A percentile compares a stretch with the other conserved stretches of the same genome.
Evolutionary conservation across 176 grass and related monocot genomes (phyloP).

Genomic region (Tuctoria greenei): DNA sequence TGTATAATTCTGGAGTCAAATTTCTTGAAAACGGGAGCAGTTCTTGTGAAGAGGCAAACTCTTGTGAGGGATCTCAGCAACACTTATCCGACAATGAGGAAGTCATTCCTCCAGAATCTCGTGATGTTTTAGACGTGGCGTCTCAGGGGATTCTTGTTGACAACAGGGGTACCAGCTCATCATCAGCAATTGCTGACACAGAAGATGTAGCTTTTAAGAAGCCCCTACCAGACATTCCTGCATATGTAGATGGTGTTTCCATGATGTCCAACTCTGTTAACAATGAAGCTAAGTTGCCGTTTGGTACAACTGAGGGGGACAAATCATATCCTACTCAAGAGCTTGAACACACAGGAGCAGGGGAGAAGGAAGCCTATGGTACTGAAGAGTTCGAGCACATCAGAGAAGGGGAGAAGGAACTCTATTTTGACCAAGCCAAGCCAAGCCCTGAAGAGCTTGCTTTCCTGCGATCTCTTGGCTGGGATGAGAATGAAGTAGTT

Average conservation of each 20-base stretch:
- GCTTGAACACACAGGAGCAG: neutral
- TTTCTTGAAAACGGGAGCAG: conserved; percentile 42
- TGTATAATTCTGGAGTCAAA: conserved; percentile 33
- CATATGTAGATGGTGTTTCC: conserved; percentile 29
- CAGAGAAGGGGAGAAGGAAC: conserved; percentile 34
- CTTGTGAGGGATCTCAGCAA: conserved; percentile 40
- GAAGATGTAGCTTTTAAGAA: conserved; percentile 26
- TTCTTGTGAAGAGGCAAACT: conserved; percentile 45
- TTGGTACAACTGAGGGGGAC: conserved; percentile 27
- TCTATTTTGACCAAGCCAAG: conserved; percentile 33
- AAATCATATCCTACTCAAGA: conserved; percentile 42
- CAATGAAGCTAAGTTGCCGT: neutral
- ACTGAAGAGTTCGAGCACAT: conserved; percentile 38
- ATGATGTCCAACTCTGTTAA: neutral
- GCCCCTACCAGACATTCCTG: conserved; percentile 13
- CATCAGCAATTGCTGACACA: conserved; percentile 10
- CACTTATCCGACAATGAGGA: conserved; percentile 52
- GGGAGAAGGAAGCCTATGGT: conserved; percentile 14
- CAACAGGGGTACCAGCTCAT: conserved; percentile 17
- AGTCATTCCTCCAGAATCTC: conserved; percentile 33
- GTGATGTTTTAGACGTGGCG: conserved; percentile 35
- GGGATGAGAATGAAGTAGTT: conserved; percentile 65
- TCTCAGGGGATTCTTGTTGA: conserved; percentile 33
- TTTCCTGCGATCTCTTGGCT: conserved; percentile 65
- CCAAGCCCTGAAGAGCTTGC: conserved; percentile 61